phyloP scores from a whole-genome alignment of 768 basidiomycete species.

The Podaxis sp. region DNA sequence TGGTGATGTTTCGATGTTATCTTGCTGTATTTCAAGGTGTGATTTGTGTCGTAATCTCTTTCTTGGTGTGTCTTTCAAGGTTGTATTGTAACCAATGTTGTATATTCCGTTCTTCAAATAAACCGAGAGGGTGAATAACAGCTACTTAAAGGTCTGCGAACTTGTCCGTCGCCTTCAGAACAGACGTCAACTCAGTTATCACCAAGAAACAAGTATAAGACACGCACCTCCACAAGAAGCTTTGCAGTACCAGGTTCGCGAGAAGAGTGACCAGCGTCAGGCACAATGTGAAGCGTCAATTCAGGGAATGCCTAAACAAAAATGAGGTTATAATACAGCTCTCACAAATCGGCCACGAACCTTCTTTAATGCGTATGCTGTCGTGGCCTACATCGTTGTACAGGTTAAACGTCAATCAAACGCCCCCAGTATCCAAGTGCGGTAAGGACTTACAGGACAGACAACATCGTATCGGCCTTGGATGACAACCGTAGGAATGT shows the following conservation, averaged over 20 bases:
- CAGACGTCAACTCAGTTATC: neutral
- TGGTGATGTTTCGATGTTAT: neutral
- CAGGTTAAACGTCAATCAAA: neutral
- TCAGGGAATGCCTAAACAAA: slow-evolving; percentile 67
- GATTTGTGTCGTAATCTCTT: neutral
- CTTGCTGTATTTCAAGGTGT: neutral
- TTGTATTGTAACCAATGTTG: neutral
- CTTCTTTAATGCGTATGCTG: slow-evolving; percentile 80
- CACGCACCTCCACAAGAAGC: slow-evolving; percentile 65
- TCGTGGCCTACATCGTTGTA: slow-evolving; percentile 55
- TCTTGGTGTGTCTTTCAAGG: neutral
- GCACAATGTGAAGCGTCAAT: slow-evolving; percentile 69
- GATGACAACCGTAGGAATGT: slow-evolving; percentile 80
- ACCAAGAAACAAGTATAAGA: neutral
- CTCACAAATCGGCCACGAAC: slow-evolving; percentile 20
- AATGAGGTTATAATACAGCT: neutral
- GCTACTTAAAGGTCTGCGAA: slow-evolving; percentile 35
- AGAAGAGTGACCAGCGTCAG: slow-evolving; percentile 86
- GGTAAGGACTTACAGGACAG: slow-evolving; percentile 61
- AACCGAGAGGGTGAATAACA: neutral
- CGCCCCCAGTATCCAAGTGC: neutral
- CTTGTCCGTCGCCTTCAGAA: slow-evolving; percentile 40
- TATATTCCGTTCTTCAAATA: neutral
- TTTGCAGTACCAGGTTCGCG: slow-evolving; percentile 71
- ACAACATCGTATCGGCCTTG: slow-evolving; percentile 91